These are phyloP conservation scores for Albugo laibachii DNA, from an alignment of 352 stramenopile genomes.

Conservation along the genomic window DNA sequence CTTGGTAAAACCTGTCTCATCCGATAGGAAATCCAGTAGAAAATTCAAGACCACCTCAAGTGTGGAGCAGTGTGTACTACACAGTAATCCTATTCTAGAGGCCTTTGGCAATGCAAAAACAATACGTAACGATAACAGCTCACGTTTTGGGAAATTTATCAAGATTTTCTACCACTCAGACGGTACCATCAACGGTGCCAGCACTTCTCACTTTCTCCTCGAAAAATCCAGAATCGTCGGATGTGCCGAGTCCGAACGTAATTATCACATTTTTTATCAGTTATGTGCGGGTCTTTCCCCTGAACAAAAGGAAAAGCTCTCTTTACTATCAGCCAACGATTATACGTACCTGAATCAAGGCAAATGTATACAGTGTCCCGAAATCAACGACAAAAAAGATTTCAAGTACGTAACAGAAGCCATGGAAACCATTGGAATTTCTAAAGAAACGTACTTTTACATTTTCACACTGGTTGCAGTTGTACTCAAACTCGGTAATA, in stretches of 20 bases:
- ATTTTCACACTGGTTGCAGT: constrained; percentile 93
- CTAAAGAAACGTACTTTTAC: constrained; percentile 74
- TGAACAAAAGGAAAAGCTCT: constrained; percentile 27
- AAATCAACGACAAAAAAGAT: constrained; percentile 90
- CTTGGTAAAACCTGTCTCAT: background rate
- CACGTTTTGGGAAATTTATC: constrained; percentile 93
- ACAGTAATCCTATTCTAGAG: constrained; percentile 85
- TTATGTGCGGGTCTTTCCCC: constrained; percentile 70
- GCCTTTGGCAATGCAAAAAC: constrained; percentile 88
- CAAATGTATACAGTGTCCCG: constrained; percentile 81
- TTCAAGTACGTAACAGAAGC: constrained; percentile 85
- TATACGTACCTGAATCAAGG: constrained; percentile 89
- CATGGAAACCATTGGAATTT: constrained; percentile 84
- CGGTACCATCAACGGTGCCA: constrained; percentile 82
- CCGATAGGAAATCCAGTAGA: background rate
- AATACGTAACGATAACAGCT: constrained; percentile 92
- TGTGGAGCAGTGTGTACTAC: constrained; percentile 80
- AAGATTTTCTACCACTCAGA: constrained; percentile 87
- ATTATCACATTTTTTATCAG: constrained; percentile 99
- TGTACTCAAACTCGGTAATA: constrained; percentile 94
- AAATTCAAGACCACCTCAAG: constrained; percentile 19
- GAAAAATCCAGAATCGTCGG: constrained; percentile 95
- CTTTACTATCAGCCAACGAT: constrained; percentile 25
- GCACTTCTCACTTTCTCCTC: constrained; percentile 92
- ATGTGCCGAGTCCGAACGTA: constrained; percentile 86